A percentile compares a stretch with the other conserved stretches of the same genome.
phyloP scores from a whole-genome alignment of 352 stramenopile species.

The Ophiocytium majus region DNA sequence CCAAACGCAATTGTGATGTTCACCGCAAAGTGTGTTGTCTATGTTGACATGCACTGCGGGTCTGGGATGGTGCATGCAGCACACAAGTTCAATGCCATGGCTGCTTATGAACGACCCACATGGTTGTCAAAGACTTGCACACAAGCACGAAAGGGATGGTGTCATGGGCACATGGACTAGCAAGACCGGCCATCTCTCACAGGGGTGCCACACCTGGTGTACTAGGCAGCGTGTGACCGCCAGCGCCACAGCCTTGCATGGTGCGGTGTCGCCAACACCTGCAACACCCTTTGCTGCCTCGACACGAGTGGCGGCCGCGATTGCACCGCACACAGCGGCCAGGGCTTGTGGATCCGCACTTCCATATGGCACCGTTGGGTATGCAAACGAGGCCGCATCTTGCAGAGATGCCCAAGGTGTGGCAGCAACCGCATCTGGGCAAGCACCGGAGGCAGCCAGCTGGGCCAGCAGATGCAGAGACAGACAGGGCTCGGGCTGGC shows the following conservation, averaged over 20 bases:
- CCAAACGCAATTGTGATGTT: too few relatives aligned
- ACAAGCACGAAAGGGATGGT: not conserved
- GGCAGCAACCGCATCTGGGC: not conserved
- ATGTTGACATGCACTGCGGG: too few relatives aligned
- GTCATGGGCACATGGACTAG: not conserved
- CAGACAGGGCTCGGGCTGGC: not conserved
- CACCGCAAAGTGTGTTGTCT: too few relatives aligned
- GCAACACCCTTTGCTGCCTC: slow-evolving; percentile 5
- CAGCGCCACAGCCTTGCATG: not conserved
- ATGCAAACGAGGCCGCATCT: slow-evolving; percentile 40
- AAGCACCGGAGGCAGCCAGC: not conserved
- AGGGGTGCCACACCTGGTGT: not conserved
- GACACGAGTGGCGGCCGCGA: not conserved
- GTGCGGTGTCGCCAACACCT: not conserved
- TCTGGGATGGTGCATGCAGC: not conserved
- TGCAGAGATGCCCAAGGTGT: slow-evolving; percentile 36
- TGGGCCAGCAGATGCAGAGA: slow-evolving; percentile 14
- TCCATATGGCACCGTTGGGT: slow-evolving; percentile 26
- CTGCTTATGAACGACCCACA: not conserved
- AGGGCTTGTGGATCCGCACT: not conserved
- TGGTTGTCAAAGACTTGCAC: not conserved
- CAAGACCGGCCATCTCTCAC: too few relatives aligned
- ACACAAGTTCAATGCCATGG: not conserved
- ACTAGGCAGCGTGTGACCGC: not conserved
- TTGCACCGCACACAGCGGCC: not conserved